A percentile compares a stretch with the other conserved stretches of the same genome.
Evolutionary conservation across 2,329 filamentous ascomycete species (phyloP).

Genomic region (Penicillium sp.): DNA sequence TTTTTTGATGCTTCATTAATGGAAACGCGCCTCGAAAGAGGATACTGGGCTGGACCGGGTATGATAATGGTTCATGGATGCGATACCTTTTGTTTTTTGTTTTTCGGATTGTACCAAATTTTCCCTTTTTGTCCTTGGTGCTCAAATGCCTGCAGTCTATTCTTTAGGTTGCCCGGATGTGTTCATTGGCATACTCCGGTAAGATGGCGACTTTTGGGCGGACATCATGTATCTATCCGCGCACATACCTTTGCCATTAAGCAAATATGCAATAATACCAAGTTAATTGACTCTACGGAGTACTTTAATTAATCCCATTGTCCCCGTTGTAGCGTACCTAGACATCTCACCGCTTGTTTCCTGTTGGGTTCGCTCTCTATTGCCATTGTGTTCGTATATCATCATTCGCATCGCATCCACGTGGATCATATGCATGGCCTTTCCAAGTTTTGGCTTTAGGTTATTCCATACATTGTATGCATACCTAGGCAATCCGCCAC

Average conservation of each 20-base stretch:
- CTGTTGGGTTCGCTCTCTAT: neutral
- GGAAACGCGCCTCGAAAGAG: constrained; percentile 21
- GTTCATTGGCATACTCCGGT: neutral
- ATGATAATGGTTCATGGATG: constrained; percentile 13
- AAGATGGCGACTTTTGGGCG: neutral
- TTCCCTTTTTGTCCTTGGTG: neutral
- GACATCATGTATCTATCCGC: constrained; percentile 6
- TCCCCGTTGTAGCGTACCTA: neutral
- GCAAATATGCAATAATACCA: neutral
- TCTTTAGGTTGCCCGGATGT: neutral
- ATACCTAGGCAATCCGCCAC: neutral
- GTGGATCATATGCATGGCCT: neutral
- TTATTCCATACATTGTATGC: neutral
- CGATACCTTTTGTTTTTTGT: constrained; percentile 7
- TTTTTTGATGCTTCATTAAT: constrained; percentile 3
- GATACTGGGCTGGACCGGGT: constrained; percentile 25
- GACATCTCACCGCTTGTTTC: neutral
- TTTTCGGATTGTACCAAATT: constrained; percentile 4
- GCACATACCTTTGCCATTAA: neutral
- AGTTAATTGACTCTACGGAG: neutral
- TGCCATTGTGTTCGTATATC: neutral
- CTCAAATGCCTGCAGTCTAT: neutral
- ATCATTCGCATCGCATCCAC: neutral
- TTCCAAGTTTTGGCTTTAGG: neutral
- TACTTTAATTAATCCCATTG: neutral